Base-by-base conservation (phyloP, 2,329 filamentous ascomycete species). In the Rutstroemia sp. region DNA sequence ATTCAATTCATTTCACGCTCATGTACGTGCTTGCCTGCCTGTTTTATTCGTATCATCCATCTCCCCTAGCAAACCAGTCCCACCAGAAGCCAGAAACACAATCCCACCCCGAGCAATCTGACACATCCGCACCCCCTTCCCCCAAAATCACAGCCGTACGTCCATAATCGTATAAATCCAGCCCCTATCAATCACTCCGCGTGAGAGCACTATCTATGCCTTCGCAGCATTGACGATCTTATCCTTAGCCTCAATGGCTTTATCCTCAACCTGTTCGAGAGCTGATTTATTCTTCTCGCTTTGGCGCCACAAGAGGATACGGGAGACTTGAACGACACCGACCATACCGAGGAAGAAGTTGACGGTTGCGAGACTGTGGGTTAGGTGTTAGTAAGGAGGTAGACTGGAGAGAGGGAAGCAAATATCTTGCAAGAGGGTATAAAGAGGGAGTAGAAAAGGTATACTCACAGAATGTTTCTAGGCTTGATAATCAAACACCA, bases 401-500 rank as follows among this genome's bases (percentile, higher is more conserved):
- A 5, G 10, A 21, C 10, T 14, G 42, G 19, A 12, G 38, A 12
- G 6, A 37, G 49, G 17, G 14, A 17, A 54, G 8, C 34, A 16
- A 38, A 41, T 23, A 21, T 37, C 14, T 38, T 16, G 14, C 27
- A 7, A 17, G 2, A 5, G 51, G 41, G 30, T 27, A 37, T 39
- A 17, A 51, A 75, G 39, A 16, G 38, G n/a, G 9, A 19, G 7
- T 21, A 42, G 21, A 17, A 10, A 39, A 25, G 34, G 14, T 42
- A 50, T 7, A 76, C 84, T 48, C 76, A 90, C 86, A 96, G 87
- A 69, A 91, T 76, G 79, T 99, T 99, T 75, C 84, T 85, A 57
- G 94, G 94, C 74, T 85, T 91, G 76, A 99, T 99, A 73, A 99
- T 88, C 71, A 97, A 80, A 80, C 94, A 99, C 94, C 94, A 99